Base-by-base conservation (phyloP, 768 basidiomycete genomes). In the Lactifluus echinatus region DNA sequence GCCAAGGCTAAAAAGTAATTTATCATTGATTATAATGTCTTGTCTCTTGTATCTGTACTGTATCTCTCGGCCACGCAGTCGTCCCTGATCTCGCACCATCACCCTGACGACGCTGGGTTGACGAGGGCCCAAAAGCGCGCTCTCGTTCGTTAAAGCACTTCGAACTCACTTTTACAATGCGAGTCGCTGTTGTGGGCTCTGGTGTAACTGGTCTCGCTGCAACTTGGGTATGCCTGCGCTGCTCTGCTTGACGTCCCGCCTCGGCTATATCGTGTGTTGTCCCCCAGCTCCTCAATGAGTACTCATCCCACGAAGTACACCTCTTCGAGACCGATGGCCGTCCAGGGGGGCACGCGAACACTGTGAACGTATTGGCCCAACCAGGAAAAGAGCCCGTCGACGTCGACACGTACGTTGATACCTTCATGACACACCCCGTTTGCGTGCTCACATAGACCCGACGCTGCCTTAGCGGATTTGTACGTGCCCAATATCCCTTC, bases 191-290 rank as follows among this genome's bases (percentile, higher is more conserved):
- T 28, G 78, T 90, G 19, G 89, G 87, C 4, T 83, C 85, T 43
- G 87, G 87, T 8, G 81, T 86, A n/a, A 82, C 85, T 33, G 87
- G 87, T n/a, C 76, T 91, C 3, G 83, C 76, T 19, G 84, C 86
- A 14, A 82, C 84, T 10, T 90, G 87, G 86, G 85, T 83, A 54
- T 60, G 76, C 66, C 19, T 29, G 43, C 50, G 15, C 21, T 23
- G 5, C 14, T 49, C 8, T 24, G 31, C 19, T 55, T 44, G 21
- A 36, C 43, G 19, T 23, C 0, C 4, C 21, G 29, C 15, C 6
- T n/a, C 8, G 10, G 21, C 5, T 45, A 36, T 4, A 53, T 24
- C n/a, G n/a, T 19, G 23, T 19, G 1, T 3, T 17, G 8, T 45
- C 37, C 34, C 8, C 34, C 53, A 84, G 84, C 74, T 85, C 17